Conservation (phyloP, 1,139 yeast genomes). For the Taphrina pruni region DNA sequence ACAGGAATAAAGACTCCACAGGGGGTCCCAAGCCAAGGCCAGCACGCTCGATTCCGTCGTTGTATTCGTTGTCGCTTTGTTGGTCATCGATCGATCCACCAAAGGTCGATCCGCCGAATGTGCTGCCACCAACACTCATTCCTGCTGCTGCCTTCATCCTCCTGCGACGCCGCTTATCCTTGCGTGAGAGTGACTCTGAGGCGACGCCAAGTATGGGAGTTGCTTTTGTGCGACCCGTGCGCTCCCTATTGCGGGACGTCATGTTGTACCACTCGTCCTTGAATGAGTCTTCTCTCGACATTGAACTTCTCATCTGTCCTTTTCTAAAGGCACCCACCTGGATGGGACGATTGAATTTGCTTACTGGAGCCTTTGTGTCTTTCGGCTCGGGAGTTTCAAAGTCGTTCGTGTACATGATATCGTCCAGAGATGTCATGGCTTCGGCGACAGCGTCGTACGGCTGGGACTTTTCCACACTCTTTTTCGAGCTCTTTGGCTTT, state of each 20-base stretch:
- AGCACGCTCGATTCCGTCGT: conserved; percentile 36
- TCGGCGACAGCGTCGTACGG: conserved; percentile 26
- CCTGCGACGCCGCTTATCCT: conserved; percentile 30
- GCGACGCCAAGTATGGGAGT: conserved; percentile 34
- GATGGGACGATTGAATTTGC: conserved; percentile 18
- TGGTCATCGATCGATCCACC: conserved; percentile 29
- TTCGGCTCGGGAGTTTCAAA: conserved; percentile 8
- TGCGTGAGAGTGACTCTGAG: conserved; percentile 31
- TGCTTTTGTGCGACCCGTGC: conserved; percentile 20
- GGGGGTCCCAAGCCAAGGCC: conserved; percentile 37
- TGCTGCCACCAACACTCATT: conserved; percentile 8
- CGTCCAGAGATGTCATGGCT: conserved; percentile 39
- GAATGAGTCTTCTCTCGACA: conserved; percentile 32
- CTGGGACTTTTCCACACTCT: neutral
- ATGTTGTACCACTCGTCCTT: conserved; percentile 37
- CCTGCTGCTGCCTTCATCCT: conserved; percentile 35
- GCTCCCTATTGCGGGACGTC: conserved; percentile 24
- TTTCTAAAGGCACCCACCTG: conserved; percentile 33
- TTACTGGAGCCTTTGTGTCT: conserved; percentile 20
- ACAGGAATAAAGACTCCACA: conserved; percentile 33
- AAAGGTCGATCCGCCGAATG: conserved; percentile 22
- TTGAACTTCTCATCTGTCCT: conserved; percentile 25
- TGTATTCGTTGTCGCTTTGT: conserved; percentile 24
- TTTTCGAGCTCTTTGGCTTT: conserved; percentile 11
- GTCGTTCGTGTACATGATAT: conserved; percentile 40